Evolutionary conservation across 2,329 filamentous ascomycete species (phyloP), one percentile per base, ranked within the genome.

Genomic region (Chrysoporthe austroafricana): DNA sequence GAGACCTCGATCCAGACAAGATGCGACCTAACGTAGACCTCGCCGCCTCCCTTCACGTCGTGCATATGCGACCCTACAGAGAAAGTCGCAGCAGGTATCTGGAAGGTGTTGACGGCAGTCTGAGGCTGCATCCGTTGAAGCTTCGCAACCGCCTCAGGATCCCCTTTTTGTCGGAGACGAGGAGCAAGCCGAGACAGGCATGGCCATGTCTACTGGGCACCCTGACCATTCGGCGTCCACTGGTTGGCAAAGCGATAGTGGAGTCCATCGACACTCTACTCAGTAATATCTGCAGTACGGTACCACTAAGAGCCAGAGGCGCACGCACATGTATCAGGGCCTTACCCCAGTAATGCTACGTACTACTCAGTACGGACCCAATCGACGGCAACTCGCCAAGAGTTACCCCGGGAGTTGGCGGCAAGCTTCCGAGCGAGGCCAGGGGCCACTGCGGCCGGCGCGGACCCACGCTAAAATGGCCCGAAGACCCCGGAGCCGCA

Each of bases 381-480:
- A 57, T 34, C 16, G 34, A 60, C 50, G 34, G 65, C 62, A 59
- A 26, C 52, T 32, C n/a, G 36, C 46, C 52, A 60, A 36, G 36
- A 26, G 56, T 42, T 43, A 18, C 34, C 56, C 56, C 39, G 21
- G 16, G 16, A 5, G 3, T 44, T 43, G 32, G 57, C 34, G 64
- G 61, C 64, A 64, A 67, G 67, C 58, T 62, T 32, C 32, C 21
- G 48, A n/a, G 57, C 34, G 11, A 59, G 46, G 61, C 18, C 42
- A 64, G 64, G 67, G 50, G 65, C 16, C n/a, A 32, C 21, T 36
- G 59, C 52, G 46, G 34, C 58, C 42, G 42, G 34, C 52, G 42
- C 64, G 62, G 44, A 26, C 59, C 61, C 64, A 69, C 60, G 57
- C 67, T 64, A 67, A 52, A 64, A 50, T 43, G 56, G 56, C 54